A percentile compares a stretch with the other conserved stretches of the same genome.
phyloP scores from a whole-genome alignment of 2,329 filamentous ascomycete species.

The Penicillium paneum region DNA sequence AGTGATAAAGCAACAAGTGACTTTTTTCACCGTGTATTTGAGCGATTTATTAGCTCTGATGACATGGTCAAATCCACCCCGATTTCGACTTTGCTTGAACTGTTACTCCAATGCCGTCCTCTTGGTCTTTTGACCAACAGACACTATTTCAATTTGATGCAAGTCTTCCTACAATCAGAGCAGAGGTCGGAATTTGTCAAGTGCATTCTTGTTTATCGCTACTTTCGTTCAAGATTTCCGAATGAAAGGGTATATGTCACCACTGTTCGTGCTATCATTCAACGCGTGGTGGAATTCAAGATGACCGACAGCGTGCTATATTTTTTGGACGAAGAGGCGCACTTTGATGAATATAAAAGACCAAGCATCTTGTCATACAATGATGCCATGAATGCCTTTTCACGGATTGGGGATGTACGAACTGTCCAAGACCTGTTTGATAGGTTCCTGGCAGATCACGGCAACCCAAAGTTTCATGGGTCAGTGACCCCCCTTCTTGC shows the following conservation, averaged over 20 bases:
- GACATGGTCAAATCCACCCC: not conserved
- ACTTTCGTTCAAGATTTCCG: constrained; percentile 37
- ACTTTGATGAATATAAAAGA: constrained; percentile 27
- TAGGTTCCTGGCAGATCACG: constrained; percentile 39
- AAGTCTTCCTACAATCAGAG: constrained; percentile 24
- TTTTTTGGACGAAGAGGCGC: constrained; percentile 42
- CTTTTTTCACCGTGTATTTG: not conserved
- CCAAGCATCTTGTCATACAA: constrained; percentile 36
- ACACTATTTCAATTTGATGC: constrained; percentile 27
- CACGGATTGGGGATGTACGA: constrained; percentile 46
- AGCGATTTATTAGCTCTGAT: not conserved
- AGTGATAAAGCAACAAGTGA: not conserved
- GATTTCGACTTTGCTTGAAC: constrained; percentile 16
- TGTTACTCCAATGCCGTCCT: constrained; percentile 26
- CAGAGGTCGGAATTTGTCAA: constrained; percentile 27
- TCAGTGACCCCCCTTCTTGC: constrained; percentile 61
- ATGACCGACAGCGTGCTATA: constrained; percentile 38
- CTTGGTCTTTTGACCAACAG: constrained; percentile 22
- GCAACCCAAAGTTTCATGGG: constrained; percentile 29
- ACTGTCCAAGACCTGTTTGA: constrained; percentile 47
- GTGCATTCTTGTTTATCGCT: constrained; percentile 41
- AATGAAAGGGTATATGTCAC: constrained; percentile 17
- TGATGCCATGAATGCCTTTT: constrained; percentile 41
- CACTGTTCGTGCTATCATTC: constrained; percentile 28
- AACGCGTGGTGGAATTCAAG: constrained; percentile 25